Conservation (phyloP, 2,329 filamentous ascomycete species). For the Parastagonospora avenae region DNA sequence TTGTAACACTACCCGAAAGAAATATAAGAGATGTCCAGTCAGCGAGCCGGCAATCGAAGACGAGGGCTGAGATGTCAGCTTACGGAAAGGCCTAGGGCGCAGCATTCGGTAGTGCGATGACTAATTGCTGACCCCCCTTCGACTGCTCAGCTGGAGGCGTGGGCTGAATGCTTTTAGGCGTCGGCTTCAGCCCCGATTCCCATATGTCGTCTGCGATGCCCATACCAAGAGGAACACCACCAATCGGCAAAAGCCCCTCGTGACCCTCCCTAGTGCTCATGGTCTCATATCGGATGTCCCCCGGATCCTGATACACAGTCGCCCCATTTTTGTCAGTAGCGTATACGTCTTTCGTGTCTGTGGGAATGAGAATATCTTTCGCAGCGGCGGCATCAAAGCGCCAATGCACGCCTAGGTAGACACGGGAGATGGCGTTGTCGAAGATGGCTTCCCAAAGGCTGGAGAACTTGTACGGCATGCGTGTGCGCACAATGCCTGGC, state of each 20-base stretch:
- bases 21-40: no score
- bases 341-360: slow-evolving; percentile 12
- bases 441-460: slow-evolving; percentile 35
- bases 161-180: slow-evolving; percentile 10
- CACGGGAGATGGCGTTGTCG: slow-evolving; percentile 32
- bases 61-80: neutral
- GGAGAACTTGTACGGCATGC: slow-evolving; percentile 19
- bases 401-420: slow-evolving; percentile 37
- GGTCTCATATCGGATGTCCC: slow-evolving; percentile 15
- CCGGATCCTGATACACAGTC: slow-evolving; percentile 12
- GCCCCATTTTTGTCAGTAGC: slow-evolving; percentile 12
- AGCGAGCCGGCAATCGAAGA: neutral
- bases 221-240: slow-evolving; percentile 18
- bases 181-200: slow-evolving; percentile 9
- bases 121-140: neutral
- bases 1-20: no score
- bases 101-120: neutral
- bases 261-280: slow-evolving; percentile 11
- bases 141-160: neutral
- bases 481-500: slow-evolving; percentile 30
- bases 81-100: neutral
- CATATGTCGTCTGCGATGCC: slow-evolving; percentile 20
- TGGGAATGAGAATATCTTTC: slow-evolving; percentile 20
- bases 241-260: slow-evolving; percentile 12
- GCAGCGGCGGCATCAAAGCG: slow-evolving; percentile 33